These are phyloP conservation scores for Olyra latifolia DNA, from an alignment of 176 grass and related monocot genomes.

Conservation along the genomic window DNA sequence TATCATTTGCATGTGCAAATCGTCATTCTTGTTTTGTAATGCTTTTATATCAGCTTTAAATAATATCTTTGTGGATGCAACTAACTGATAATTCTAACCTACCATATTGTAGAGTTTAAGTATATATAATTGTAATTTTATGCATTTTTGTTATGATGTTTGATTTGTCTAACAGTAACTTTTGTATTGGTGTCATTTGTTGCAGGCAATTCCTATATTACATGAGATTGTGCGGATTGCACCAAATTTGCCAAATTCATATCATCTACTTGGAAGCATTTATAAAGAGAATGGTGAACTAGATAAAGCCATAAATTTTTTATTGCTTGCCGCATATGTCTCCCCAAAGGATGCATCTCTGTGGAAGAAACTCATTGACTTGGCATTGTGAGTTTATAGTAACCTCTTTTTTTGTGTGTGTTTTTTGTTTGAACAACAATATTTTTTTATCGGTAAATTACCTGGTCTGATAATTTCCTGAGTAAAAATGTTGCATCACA, in stretches of 20 bases:
- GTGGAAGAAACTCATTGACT: slow-evolving; percentile 74
- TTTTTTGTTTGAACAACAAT: background rate
- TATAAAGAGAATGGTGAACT: slow-evolving; percentile 69
- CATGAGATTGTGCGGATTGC: slow-evolving; percentile 79
- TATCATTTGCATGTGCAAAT: background rate
- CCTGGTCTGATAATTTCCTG: background rate
- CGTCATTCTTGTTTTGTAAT: background rate
- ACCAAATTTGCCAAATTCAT: slow-evolving; percentile 75
- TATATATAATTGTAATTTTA: background rate
- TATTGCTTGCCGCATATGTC: slow-evolving; percentile 84
- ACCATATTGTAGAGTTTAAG: background rate
- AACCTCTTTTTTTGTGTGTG: background rate
- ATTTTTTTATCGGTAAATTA: background rate
- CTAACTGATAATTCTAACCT: background rate
- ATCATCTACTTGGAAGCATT: slow-evolving; percentile 83
- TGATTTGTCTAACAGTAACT: background rate
- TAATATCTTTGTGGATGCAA: background rate
- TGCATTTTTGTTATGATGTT: slow-evolving; percentile 2
- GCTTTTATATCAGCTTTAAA: background rate
- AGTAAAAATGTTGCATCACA: background rate
- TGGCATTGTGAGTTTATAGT: slow-evolving; percentile 54
- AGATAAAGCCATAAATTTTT: slow-evolving; percentile 74
- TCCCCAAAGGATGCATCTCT: slow-evolving; percentile 81
- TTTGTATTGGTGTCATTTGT: slow-evolving; percentile 1
- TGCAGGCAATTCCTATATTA: slow-evolving; percentile 74